Percentiles rank a stretch among this genome's conserved stretches.
Evolutionary conservation across 1,284 basidiomycete species (phyloP).

Genomic region (Ustilago cynodontis): DNA sequence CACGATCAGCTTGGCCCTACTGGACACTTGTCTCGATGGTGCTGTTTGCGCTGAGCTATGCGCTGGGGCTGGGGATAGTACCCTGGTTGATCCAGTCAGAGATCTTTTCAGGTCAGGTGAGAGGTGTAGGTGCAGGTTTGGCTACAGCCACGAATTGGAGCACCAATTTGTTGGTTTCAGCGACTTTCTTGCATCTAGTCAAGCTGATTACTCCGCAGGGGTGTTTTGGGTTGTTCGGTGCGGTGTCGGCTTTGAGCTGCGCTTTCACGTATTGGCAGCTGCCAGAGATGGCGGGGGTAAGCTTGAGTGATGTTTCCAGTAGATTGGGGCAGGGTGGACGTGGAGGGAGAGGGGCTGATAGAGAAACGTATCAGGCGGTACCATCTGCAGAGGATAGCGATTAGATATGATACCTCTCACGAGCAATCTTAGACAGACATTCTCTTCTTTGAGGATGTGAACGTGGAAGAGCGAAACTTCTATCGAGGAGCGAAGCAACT

Average conservation of each 20-base stretch:
- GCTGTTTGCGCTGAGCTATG: conserved; percentile 54
- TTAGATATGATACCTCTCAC: not conserved
- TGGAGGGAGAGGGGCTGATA: not conserved
- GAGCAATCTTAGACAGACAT: not conserved
- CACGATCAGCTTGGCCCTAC: conserved; percentile 45
- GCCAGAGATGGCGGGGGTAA: conserved; percentile 53
- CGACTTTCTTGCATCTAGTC: conserved; percentile 51
- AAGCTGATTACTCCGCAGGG: conserved; percentile 50
- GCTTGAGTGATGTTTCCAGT: conserved; percentile 40
- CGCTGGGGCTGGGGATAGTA: conserved; percentile 59
- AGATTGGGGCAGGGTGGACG: not conserved
- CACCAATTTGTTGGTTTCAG: conserved; percentile 47
- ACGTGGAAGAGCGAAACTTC: not conserved
- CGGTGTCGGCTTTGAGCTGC: conserved; percentile 45
- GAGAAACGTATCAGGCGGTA: conserved; percentile 27
- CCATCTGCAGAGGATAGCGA: conserved; percentile 21
- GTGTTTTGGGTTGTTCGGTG: conserved; percentile 52
- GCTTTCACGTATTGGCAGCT: conserved; percentile 53
- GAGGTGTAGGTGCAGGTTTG: conserved; percentile 50
- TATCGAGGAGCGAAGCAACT: not conserved
- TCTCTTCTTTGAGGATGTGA: not conserved
- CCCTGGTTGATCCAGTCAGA: conserved; percentile 64
- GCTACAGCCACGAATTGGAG: conserved; percentile 59
- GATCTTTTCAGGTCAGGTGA: conserved; percentile 49
- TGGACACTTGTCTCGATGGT: conserved; percentile 50